Conservation (phyloP, 1,139 yeast genomes). For the Waltiozyma solani region DNA sequence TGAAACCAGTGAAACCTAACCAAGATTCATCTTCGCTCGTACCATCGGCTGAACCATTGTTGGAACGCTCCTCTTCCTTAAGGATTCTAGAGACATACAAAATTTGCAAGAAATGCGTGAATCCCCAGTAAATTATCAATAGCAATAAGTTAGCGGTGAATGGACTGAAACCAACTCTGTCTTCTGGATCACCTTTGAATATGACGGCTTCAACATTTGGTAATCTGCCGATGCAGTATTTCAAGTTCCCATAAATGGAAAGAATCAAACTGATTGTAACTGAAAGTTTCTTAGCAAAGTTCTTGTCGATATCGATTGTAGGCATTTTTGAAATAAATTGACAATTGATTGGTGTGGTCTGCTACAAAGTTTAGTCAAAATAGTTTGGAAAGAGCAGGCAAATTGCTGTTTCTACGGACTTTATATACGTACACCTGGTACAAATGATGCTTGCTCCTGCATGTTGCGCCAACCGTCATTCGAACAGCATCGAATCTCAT, state of each 20-base stretch:
- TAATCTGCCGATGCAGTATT: constrained; percentile 42
- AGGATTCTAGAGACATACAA: constrained; percentile 29
- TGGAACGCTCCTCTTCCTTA: too few relatives aligned
- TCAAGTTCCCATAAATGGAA: constrained; percentile 43
- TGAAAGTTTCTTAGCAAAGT: constrained; percentile 2
- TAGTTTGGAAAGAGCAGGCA: too few relatives aligned
- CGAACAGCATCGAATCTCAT: too few relatives aligned
- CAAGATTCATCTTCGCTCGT: neutral
- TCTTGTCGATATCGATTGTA: neutral
- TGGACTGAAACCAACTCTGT: constrained; percentile 45
- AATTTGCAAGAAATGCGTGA: constrained; percentile 43
- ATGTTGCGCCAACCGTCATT: too few relatives aligned
- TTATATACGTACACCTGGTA: too few relatives aligned
- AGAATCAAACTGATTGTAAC: constrained; percentile 20
- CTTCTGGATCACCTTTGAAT: constrained; percentile 27
- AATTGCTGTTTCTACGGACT: too few relatives aligned
- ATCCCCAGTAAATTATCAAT: constrained; percentile 46
- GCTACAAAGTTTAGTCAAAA: too few relatives aligned
- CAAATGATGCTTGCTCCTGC: too few relatives aligned
- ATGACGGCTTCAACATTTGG: constrained; percentile 13
- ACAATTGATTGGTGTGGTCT: too few relatives aligned
- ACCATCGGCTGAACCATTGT: neutral
- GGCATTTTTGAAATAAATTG: neutral
- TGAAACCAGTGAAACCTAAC: constrained; percentile 41
- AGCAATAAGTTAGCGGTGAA: constrained; percentile 52